Evolutionary conservation across 1,284 basidiomycete genomes (phyloP).

Genomic region (Cryptococcus amylolentus): DNA sequence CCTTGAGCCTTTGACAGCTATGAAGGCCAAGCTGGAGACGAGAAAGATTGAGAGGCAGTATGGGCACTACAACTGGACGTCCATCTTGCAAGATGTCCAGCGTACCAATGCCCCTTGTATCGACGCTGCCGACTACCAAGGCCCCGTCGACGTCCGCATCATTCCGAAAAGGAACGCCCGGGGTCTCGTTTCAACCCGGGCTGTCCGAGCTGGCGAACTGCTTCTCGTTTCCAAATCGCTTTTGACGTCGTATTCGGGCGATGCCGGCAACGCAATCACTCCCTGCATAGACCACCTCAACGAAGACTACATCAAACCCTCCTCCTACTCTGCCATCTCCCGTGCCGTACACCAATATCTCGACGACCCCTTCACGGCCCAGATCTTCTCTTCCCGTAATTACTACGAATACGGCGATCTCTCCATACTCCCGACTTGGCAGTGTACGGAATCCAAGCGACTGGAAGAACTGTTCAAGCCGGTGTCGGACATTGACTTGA

Average conservation of each 20-base stretch:
- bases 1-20: background rate
- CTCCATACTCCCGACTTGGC: background rate
- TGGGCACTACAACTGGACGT: conserved; percentile 6
- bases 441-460: background rate
- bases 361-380: background rate
- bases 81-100: background rate
- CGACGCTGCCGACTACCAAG: conserved; percentile 9
- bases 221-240: conserved; percentile 6
- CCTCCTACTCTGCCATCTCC: background rate
- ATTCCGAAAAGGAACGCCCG: background rate
- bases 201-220: conserved; percentile 10
- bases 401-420: background rate
- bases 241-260: background rate
- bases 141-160: background rate
- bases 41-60: background rate
- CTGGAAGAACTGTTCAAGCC: background rate
- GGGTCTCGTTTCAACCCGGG: conserved; percentile 2
- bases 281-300: background rate
- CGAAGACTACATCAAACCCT: background rate
- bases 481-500: background rate
- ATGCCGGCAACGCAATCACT: background rate
- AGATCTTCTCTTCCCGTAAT: background rate
- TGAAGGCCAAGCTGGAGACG: background rate
- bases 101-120: background rate
- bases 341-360: conserved; percentile 2